Percentiles rank a stretch among this genome's conserved stretches.
These are phyloP conservation scores for Voacanga thouarsii DNA, from an alignment of 257 asterid species.

Conservation along the genomic window DNA sequence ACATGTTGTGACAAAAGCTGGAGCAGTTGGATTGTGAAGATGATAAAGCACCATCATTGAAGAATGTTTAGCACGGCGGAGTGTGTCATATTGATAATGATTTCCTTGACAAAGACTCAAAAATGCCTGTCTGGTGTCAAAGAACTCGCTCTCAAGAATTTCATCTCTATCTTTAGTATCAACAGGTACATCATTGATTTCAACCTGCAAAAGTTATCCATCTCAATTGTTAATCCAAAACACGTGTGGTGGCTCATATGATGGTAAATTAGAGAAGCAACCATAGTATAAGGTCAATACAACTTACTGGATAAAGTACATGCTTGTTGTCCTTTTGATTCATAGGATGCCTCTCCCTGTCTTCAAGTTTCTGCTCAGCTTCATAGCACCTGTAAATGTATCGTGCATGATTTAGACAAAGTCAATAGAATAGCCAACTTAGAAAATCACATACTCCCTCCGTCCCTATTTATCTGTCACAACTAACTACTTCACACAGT, in stretches of 20 bases:
- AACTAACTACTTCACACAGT: no score
- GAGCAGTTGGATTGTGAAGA: slow-evolving; percentile 98
- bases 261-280: background rate
- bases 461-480: no score
- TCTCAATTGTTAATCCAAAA: slow-evolving; percentile 9
- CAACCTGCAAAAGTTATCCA: slow-evolving; percentile 52
- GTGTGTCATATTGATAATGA: slow-evolving; percentile 96
- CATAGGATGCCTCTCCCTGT: slow-evolving; percentile 85
- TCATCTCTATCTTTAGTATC: slow-evolving; percentile 90
- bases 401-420: background rate
- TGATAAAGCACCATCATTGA: slow-evolving; percentile 99
- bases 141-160: slow-evolving; percentile 93
- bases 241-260: no score
- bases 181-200: slow-evolving; percentile 56
- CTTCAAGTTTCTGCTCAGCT: slow-evolving; percentile 75
- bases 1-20: slow-evolving; percentile 82
- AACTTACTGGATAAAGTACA: slow-evolving; percentile 68
- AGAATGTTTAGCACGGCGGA: slow-evolving; percentile 96
- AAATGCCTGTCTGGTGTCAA: slow-evolving; percentile 98
- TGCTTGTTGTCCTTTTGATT: slow-evolving; percentile 80
- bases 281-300: background rate
- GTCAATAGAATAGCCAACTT: background rate
- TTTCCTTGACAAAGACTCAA: slow-evolving; percentile 97
- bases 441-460: background rate
- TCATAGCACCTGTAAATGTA: slow-evolving; percentile 67